Conservation (phyloP, 2,329 filamentous ascomycete genomes). For the Monosporascus sp. region DNA sequence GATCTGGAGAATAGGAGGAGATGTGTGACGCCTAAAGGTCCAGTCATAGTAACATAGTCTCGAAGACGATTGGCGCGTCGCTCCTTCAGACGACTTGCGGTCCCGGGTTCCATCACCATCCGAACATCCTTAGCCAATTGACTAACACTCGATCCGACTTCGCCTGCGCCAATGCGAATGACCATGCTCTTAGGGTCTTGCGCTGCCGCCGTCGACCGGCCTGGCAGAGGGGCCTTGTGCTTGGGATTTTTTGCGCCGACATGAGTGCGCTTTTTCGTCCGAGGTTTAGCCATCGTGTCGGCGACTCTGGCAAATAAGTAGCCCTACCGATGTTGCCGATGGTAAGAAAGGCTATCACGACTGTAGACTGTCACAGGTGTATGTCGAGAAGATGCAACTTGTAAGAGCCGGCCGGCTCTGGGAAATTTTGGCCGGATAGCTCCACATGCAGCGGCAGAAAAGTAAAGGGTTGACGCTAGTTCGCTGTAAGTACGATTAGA, state of each 20-base stretch:
- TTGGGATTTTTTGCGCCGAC: conserved; percentile 59
- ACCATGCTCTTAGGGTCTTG: conserved; percentile 94
- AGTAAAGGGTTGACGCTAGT: neutral
- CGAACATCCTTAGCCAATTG: conserved; percentile 90
- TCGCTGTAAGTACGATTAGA: neutral
- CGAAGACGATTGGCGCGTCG: conserved; percentile 79
- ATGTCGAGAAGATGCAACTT: too few relatives aligned
- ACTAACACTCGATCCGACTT: conserved; percentile 85
- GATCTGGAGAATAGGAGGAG: conserved; percentile 90
- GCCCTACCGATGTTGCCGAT: too few relatives aligned
- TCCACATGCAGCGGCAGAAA: neutral
- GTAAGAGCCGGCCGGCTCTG: too few relatives aligned
- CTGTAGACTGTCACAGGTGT: too few relatives aligned
- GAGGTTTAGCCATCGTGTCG: conserved; percentile 65
- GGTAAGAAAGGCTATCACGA: too few relatives aligned
- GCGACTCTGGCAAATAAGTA: too few relatives aligned
- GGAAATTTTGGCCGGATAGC: neutral
- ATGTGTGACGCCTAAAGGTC: conserved; percentile 88
- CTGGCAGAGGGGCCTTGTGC: conserved; percentile 43
- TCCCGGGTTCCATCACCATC: conserved; percentile 92
- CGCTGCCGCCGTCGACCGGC: conserved; percentile 57
- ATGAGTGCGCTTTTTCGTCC: conserved; percentile 88
- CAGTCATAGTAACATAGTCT: conserved; percentile 94
- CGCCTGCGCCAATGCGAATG: conserved; percentile 89
- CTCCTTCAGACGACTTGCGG: conserved; percentile 83